Base-by-base conservation (phyloP, 1,284 basidiomycete species). In the Puccinia novopanici region DNA sequence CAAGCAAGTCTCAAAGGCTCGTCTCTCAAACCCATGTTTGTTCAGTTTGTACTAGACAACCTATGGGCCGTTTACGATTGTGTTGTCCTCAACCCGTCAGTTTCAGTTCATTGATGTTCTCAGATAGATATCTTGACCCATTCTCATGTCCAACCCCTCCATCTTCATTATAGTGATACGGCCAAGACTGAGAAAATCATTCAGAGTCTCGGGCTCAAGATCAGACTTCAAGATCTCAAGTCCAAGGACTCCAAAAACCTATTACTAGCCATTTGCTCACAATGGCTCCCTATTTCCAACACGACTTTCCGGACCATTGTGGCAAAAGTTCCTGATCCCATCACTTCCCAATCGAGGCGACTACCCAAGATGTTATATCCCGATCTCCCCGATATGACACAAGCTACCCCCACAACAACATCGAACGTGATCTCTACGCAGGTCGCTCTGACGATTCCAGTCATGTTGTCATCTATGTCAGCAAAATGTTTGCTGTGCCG, bases 1-100 rank as follows among this genome's bases (percentile, higher is more conserved):
- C 90, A 90, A 82, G 93, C 93, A 24, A 81, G 73, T 73, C 86
- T 85, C 81, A 90, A 94, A 34, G 89, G 89, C 45, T 55, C 65
- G 1, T 34, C 34, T 17, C 87, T 99, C 84, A 99, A 98, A 87
- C 94, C 95, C n/a, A 89, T 99, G 72, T 99, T 99, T 85, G 97
- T 98, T 5, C 95, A 98, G 87, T 98, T 99, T 84, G 92, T 99
- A 5, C 87, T 99, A 83, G 97, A 99, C 82, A 99, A 98, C 86
- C 90, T 99, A 42, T 99, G 96, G 96, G 91, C 92, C 37, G 92
- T 98, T 13, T 99, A 99, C 86, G 93, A 96, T 84, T 92, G 92
- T 40, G 91, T 95, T 19, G 87, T 92, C 48, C 86, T 92, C 19
- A 93, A 94, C 83, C 92, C 93, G 95, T 97, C 85, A 85, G 93